Evolutionary conservation across 2,329 filamentous ascomycete genomes (phyloP).

Genomic region (Ceratocystiopsis minuta): DNA sequence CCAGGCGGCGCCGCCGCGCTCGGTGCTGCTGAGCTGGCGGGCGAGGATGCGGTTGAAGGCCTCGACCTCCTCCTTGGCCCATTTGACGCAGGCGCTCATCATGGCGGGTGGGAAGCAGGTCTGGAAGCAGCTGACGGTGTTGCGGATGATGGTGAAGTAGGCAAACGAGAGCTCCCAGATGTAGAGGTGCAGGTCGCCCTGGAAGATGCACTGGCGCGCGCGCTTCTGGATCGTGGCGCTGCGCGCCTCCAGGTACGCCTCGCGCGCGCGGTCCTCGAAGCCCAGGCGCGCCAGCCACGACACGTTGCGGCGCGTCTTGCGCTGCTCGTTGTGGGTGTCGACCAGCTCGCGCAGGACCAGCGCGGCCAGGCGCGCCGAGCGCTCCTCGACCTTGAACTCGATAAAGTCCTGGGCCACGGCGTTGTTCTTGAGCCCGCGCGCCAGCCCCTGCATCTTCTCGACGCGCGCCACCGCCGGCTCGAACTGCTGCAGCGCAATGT

Average conservation of each 20-base stretch:
- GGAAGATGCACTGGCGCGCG: slow-evolving; percentile 76
- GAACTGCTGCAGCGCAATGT: slow-evolving; percentile 79
- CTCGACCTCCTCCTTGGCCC: slow-evolving; percentile 92
- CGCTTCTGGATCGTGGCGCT: slow-evolving; percentile 63
- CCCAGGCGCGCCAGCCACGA: slow-evolving; percentile 72
- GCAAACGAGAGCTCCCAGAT: slow-evolving; percentile 92
- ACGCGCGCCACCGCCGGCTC: slow-evolving; percentile 69
- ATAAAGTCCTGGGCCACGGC: slow-evolving; percentile 81
- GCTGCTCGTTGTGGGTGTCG: slow-evolving; percentile 58
- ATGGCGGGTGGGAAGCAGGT: slow-evolving; percentile 68
- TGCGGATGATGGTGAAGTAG: slow-evolving; percentile 86
- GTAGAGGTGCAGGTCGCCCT: slow-evolving; percentile 80
- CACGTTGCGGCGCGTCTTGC: slow-evolving; percentile 64
- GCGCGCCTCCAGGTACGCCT: slow-evolving; percentile 68
- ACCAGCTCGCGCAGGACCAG: slow-evolving; percentile 63
- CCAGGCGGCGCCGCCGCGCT: slow-evolving; percentile 60
- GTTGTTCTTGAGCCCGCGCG: slow-evolving; percentile 69
- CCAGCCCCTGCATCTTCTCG: slow-evolving; percentile 67
- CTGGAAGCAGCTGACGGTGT: slow-evolving; percentile 82
- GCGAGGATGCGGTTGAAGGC: slow-evolving; percentile 71
- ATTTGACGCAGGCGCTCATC: slow-evolving; percentile 91
- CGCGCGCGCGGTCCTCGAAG: slow-evolving; percentile 76
- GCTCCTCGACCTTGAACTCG: slow-evolving; percentile 74
- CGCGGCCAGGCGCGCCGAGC: slow-evolving; percentile 57
- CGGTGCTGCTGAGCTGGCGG: slow-evolving; percentile 73